Evolutionary conservation across 208 protist species (phyloP), one percentile per base, ranked within the genome.

Genomic region (Crithidia brevicula): DNA sequence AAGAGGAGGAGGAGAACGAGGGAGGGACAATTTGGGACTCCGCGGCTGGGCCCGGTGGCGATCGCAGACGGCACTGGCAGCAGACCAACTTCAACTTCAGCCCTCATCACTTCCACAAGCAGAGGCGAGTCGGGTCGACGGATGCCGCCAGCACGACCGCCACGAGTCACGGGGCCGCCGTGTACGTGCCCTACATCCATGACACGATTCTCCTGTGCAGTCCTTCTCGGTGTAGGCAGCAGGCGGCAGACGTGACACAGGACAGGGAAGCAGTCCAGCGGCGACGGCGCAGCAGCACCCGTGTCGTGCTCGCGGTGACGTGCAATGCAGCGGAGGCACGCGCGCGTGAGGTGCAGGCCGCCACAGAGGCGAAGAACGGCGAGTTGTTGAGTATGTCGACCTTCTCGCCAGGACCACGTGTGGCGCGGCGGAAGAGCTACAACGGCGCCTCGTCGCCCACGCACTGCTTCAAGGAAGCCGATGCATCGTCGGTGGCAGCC

Each of bases 121-220:
- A 36, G 50, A 9, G 11, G 23, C 23, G 47, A 52, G 18, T 9
- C 20, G 22, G 30, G 31, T n/a, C n/a, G n/a, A n/a, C n/a, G n/a
- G n/a, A n/a, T n/a, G n/a, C n/a, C n/a, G n/a, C 3, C 20, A 28
- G 13, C 10, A 10, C 47, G 11, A 40, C 34, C 6, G 3, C 36
- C 22, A 30, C 46, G 33, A 23, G 33, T 2, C 16, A 6, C 27
- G 51, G 2, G 30, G 11, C n/a, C 15, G 38, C 25, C 9, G 65
- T 67, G 36, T 83, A 85, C 58, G 52, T 43, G n/a, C 79, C 84
- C 1, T 90, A 90, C 77, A 50, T 77, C 7, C 84, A 90, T 56
- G 84, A 90, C 67, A 76, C 46, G 4, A 82, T 87, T 50, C 27
- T 74, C 8, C 30, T 90, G 7, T 79, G 74, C 52, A 53, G 63